A percentile compares a stretch with the other conserved stretches of the same genome.
Evolutionary conservation across 2,329 filamentous ascomycete species (phyloP).

Genomic region (Trichoderma asperellum): DNA sequence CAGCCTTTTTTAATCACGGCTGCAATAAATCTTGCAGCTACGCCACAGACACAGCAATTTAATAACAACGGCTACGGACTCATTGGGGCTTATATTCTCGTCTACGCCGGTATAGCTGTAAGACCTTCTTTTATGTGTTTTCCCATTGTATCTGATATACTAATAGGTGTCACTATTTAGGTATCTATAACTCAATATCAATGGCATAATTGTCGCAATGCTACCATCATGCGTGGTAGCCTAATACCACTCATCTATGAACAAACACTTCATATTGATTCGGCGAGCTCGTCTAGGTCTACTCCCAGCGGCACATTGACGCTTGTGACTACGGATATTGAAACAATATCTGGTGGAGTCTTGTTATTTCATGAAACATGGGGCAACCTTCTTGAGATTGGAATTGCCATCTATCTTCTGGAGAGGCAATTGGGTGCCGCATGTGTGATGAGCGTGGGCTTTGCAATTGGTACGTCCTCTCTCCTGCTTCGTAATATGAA

Average conservation of each 20-base stretch:
- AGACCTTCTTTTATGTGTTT: neutral
- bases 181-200: neutral
- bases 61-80: slow-evolving; percentile 36
- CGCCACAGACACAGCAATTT: slow-evolving; percentile 31
- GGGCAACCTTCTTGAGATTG: neutral
- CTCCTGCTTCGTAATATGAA: neutral
- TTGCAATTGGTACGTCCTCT: slow-evolving; percentile 47
- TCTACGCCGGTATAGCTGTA: slow-evolving; percentile 37
- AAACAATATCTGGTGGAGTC: neutral
- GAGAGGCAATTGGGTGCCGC: neutral
- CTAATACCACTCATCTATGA: neutral
- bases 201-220: neutral
- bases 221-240: neutral
- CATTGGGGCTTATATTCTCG: slow-evolving; percentile 37
- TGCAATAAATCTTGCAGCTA: slow-evolving; percentile 31
- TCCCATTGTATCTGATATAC: neutral
- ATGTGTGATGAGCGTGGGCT: slow-evolving; percentile 42
- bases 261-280: neutral
- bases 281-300: neutral
- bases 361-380: neutral
- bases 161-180: neutral
- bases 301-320: neutral
- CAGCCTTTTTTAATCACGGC: slow-evolving; percentile 37
- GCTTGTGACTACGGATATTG: neutral
- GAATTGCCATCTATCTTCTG: neutral